Evolutionary conservation across 768 basidiomycete genomes (phyloP).

Genomic region (Krasilnikovozyma curviuscula): DNA sequence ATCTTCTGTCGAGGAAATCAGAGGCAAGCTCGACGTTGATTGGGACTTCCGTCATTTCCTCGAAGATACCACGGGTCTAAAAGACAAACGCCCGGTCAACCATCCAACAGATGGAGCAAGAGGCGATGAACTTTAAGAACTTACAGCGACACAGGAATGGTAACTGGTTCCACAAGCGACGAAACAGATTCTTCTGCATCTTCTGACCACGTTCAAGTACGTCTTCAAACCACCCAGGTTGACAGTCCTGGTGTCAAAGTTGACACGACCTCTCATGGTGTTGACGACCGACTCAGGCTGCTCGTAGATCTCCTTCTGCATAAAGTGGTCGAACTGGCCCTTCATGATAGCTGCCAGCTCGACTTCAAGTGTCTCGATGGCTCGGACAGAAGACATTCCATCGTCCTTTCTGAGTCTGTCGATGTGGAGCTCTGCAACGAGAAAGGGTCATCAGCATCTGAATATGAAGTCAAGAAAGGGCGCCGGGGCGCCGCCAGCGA

Average conservation of each 20-base stretch:
- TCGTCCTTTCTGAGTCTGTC: slow-evolving; percentile 88
- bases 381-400: slow-evolving; percentile 53
- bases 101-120: not conserved
- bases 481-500: not conserved
- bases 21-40: slow-evolving; percentile 91
- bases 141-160: slow-evolving; percentile 73
- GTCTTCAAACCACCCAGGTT: slow-evolving; percentile 88
- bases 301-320: slow-evolving; percentile 99
- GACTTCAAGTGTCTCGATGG: slow-evolving; percentile 92
- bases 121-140: slow-evolving; percentile 5
- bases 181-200: slow-evolving; percentile 85
- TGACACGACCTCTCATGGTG: slow-evolving; percentile 99
- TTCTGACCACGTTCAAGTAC: slow-evolving; percentile 86
- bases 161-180: slow-evolving; percentile 97
- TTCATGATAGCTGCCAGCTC: slow-evolving; percentile 99
- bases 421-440: slow-evolving; percentile 62
- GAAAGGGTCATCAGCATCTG: not conserved
- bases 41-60: slow-evolving; percentile 96
- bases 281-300: slow-evolving; percentile 99
- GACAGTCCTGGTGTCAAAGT: slow-evolving; percentile 80
- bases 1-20: slow-evolving; percentile 96
- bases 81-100: not conserved
- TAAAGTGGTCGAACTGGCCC: slow-evolving; percentile 98
- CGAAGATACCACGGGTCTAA: slow-evolving; percentile 80
- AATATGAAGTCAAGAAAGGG: not conserved